Conservation (phyloP, 345 rosid species). For the Gossypium turneri region DNA sequence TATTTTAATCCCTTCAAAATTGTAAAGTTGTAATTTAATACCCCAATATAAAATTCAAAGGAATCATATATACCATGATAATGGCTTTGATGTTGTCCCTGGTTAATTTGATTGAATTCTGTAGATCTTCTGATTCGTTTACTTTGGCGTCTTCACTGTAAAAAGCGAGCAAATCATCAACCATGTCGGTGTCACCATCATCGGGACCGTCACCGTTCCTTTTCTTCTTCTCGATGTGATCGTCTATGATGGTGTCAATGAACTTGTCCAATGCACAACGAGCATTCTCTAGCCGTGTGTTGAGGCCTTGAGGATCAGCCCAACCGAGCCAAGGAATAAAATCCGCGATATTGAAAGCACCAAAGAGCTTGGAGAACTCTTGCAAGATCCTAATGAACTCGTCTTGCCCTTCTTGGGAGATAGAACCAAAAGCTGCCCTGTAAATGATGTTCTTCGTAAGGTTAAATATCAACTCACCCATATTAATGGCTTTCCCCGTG, state of each 20-base stretch:
- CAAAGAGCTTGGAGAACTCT: conserved; percentile 90
- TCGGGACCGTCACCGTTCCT: conserved; percentile 11
- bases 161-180: conserved; percentile 78
- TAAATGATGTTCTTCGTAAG: conserved; percentile 73
- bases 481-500: conserved; percentile 52
- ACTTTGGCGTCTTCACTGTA: conserved; percentile 60
- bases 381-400: conserved; percentile 77
- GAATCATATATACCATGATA: conserved; percentile 69
- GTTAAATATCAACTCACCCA: conserved; percentile 69
- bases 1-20: too few relatives aligned
- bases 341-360: conserved; percentile 87
- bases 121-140: conserved; percentile 48
- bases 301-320: conserved; percentile 72
- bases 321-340: conserved; percentile 66
- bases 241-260: conserved; percentile 72
- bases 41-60: not conserved
- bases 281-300: conserved; percentile 51
- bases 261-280: conserved; percentile 63
- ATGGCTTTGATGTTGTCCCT: conserved; percentile 84
- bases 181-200: conserved; percentile 65
- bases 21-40: too few relatives aligned
- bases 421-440: conserved; percentile 79
- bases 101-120: conserved; percentile 59
- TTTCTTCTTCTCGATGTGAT: conserved; percentile 52
- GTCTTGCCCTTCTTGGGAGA: conserved; percentile 54